Conservation (phyloP, 257 asterid species). For the Asclepias syriaca region DNA sequence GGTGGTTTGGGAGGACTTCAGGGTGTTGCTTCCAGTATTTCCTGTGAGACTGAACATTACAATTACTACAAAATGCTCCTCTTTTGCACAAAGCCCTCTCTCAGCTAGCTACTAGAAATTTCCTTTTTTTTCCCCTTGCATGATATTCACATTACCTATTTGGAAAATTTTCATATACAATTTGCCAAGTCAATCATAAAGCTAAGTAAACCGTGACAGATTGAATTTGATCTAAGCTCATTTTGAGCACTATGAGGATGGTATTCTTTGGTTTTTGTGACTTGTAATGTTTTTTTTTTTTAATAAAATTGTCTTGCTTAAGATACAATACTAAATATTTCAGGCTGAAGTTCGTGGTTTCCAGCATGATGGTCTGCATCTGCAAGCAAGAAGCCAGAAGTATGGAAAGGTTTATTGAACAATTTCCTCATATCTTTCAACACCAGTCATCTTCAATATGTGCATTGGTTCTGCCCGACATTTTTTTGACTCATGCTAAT, state of each 20-base stretch:
- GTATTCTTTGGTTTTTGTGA: neutral
- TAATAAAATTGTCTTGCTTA: neutral
- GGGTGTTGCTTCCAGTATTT: neutral
- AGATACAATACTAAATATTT: slow-evolving; percentile 1
- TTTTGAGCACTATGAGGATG: neutral
- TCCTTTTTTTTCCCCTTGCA: neutral
- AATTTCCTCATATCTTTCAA: neutral
- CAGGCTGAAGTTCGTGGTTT: slow-evolving; percentile 95
- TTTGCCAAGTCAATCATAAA: neutral
- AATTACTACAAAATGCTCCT: neutral
- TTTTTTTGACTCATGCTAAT: neutral
- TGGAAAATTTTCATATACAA: neutral
- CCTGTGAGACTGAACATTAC: neutral
- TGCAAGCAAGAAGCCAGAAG: slow-evolving; percentile 94
- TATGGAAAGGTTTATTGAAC: slow-evolving; percentile 78
- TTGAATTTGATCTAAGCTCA: neutral
- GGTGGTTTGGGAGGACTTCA: neutral
- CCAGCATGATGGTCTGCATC: slow-evolving; percentile 89
- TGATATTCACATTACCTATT: neutral
- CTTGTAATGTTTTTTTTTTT: no score
- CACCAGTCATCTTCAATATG: neutral
- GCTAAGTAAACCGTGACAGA: neutral
- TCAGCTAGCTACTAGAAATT: neutral
- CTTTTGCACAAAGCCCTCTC: neutral
- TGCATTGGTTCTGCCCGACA: slow-evolving; percentile 7